Percentiles rank a stretch among this genome's conserved stretches.
Conservation (phyloP, 495 filamentous ascomycete genomes). For the Cudoniella acicularis region DNA sequence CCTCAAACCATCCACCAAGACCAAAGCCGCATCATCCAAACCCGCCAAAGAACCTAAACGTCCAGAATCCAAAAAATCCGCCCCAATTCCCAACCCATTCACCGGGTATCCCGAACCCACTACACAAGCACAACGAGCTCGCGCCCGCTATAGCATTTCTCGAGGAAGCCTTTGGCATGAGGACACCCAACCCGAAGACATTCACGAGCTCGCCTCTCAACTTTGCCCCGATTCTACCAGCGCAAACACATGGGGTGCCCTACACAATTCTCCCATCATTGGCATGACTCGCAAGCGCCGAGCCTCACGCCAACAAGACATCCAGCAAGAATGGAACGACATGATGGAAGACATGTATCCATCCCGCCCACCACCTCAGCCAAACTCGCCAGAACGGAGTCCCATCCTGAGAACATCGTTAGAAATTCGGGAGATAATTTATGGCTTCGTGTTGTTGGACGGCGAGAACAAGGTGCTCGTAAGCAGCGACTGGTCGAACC, state of each 20-base stretch:
- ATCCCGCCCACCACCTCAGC: not conserved
- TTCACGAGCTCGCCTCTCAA: not conserved
- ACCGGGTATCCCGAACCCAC: not conserved
- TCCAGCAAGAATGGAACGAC: not conserved
- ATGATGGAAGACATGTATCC: not conserved
- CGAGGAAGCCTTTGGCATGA: not conserved
- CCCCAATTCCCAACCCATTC: not conserved
- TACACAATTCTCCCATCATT: not conserved
- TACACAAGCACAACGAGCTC: not conserved
- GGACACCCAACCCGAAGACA: not conserved
- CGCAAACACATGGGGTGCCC: not conserved
- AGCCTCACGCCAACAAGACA: not conserved
- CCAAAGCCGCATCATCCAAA: not conserved
- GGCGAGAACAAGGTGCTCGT: slow-evolving; percentile 5
- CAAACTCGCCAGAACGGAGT: slow-evolving; percentile 1
- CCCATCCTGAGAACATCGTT: slow-evolving; percentile 12
- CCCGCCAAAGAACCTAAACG: not conserved
- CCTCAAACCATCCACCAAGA: not conserved
- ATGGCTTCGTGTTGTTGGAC: slow-evolving; percentile 11
- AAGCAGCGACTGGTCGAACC: slow-evolving; percentile 8
- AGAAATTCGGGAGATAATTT: slow-evolving; percentile 21
- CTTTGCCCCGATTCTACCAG: not conserved
- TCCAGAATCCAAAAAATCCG: not conserved
- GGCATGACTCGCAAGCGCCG: not conserved
- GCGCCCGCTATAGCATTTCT: not conserved